phyloP scores from a whole-genome alignment of 1,139 yeast genomes.

The Diutina siamensis region DNA sequence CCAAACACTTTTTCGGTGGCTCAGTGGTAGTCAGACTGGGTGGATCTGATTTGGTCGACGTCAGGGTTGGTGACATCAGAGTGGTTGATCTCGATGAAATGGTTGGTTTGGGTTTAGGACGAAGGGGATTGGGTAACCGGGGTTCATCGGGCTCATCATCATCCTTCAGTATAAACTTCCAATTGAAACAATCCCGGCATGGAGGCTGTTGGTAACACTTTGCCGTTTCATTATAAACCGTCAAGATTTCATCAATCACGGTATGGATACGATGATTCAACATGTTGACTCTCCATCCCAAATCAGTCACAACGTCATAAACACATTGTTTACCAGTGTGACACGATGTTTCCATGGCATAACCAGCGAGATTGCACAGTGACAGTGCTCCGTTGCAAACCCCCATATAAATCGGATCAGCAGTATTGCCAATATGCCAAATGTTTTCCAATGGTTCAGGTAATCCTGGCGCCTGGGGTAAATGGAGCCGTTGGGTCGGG shows the following conservation, averaged over 20 bases:
- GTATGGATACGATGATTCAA: conserved; percentile 85
- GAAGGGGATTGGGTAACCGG: conserved; percentile 26
- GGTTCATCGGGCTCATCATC: conserved; percentile 31
- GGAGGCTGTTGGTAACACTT: conserved; percentile 65
- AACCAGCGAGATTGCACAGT: conserved; percentile 83
- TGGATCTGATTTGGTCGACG: not conserved
- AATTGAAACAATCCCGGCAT: conserved; percentile 80
- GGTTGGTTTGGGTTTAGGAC: conserved; percentile 11
- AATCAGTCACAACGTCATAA: conserved; percentile 81
- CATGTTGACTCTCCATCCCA: conserved; percentile 86
- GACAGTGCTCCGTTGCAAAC: conserved; percentile 93
- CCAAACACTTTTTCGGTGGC: conserved; percentile 24
- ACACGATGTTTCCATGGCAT: conserved; percentile 95
- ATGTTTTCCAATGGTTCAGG: conserved; percentile 72
- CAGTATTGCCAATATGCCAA: conserved; percentile 95
- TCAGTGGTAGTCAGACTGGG: conserved; percentile 8
- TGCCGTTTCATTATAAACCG: conserved; percentile 68
- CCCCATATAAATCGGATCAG: conserved; percentile 96
- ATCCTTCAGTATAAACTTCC: conserved; percentile 64
- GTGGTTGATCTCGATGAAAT: conserved; percentile 3
- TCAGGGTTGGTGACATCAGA: conserved; percentile 8
- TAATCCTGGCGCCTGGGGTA: conserved; percentile 88
- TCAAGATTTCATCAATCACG: conserved; percentile 73
- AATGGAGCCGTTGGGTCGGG: conserved; percentile 72
- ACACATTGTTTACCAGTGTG: conserved; percentile 85